Conservation (phyloP, 768 basidiomycete genomes). For the Lactarius sanguifluus region DNA sequence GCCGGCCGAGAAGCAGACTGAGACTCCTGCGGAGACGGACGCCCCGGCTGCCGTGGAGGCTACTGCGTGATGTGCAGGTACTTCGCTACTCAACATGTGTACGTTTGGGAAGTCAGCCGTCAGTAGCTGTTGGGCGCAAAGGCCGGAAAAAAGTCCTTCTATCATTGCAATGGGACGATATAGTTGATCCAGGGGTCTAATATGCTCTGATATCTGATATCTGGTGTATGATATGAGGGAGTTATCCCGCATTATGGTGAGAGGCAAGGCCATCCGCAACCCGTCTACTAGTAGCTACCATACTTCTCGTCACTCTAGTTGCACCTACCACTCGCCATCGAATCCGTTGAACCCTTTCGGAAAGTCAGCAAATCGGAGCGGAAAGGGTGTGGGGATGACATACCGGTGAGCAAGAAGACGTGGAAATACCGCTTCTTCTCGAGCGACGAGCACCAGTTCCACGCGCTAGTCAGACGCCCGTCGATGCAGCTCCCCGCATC, state of each 20-base stretch:
- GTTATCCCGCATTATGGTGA: not conserved
- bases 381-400: constrained; percentile 30
- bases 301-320: not conserved
- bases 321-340: constrained; percentile 84
- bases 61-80: constrained; percentile 2
- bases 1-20: constrained; percentile 7
- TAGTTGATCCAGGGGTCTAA: not conserved
- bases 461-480: constrained; percentile 82
- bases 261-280: not conserved
- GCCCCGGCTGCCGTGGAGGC: constrained; percentile 15
- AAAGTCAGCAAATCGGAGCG: not conserved
- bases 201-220: not conserved
- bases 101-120: not conserved
- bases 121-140: not conserved
- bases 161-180: not conserved
- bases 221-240: not conserved
- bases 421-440: constrained; percentile 88
- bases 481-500: constrained; percentile 86
- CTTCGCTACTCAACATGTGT: not conserved
- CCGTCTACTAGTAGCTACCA: constrained; percentile 1
- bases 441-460: constrained; percentile 86
- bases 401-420: constrained; percentile 74
- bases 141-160: not conserved
- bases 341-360: constrained; percentile 75
- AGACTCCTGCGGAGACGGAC: not conserved